Evolutionary conservation across 2,329 filamentous ascomycete species (phyloP).

Genomic region (Alternaria panax): DNA sequence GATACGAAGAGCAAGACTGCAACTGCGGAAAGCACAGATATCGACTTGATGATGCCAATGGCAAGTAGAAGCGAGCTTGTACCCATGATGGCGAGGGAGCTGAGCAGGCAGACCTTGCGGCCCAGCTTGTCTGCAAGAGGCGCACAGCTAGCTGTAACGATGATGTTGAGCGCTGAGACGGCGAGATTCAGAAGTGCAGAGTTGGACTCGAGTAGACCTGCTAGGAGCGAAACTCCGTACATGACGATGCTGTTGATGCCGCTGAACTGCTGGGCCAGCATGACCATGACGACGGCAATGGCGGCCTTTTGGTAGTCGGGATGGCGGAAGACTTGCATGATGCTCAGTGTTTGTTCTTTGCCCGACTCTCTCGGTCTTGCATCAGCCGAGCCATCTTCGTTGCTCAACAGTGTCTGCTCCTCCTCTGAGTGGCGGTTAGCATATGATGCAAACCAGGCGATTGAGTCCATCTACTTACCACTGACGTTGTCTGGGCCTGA

Average conservation of each 20-base stretch:
- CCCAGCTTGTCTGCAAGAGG: constrained; percentile 87
- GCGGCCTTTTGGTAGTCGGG: constrained; percentile 79
- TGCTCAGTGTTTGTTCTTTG: constrained; percentile 51
- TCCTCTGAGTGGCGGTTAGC: constrained; percentile 59
- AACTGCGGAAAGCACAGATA: constrained; percentile 79
- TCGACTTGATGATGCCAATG: constrained; percentile 75
- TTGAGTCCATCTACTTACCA: constrained; percentile 26
- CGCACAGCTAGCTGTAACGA: constrained; percentile 81
- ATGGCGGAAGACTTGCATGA: constrained; percentile 68
- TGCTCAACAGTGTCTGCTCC: constrained; percentile 72
- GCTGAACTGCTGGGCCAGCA: constrained; percentile 91
- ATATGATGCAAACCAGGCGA: not conserved
- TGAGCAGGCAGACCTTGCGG: constrained; percentile 82
- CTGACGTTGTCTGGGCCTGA: constrained; percentile 37
- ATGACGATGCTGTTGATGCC: constrained; percentile 97
- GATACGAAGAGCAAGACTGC: constrained; percentile 86
- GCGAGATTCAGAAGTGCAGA: constrained; percentile 85
- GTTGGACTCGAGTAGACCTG: constrained; percentile 79
- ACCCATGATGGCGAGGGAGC: constrained; percentile 86
- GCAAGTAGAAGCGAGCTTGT: constrained; percentile 78
- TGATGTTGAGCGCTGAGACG: constrained; percentile 85
- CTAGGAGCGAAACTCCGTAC: constrained; percentile 93
- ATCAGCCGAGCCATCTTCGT: constrained; percentile 42
- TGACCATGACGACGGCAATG: constrained; percentile 87
- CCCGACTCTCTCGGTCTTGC: constrained; percentile 33